Percentiles rank a stretch among this genome's conserved stretches.
phyloP scores from a whole-genome alignment of 306 rosid genomes.

The Mimosa bimucronata region DNA sequence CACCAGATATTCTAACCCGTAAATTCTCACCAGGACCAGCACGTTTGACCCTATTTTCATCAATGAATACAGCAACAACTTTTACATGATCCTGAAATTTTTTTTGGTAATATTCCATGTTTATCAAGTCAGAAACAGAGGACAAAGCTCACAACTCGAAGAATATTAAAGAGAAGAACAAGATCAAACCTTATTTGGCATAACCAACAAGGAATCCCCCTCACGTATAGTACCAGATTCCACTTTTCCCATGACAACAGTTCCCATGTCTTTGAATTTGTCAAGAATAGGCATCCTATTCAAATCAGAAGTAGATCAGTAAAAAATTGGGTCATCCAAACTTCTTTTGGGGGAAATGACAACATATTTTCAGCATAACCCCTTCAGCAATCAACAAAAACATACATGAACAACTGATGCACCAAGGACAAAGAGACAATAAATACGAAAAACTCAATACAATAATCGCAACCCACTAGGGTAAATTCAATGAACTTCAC shows the following conservation, averaged over 20 bases:
- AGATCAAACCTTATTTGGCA: constrained; percentile 89
- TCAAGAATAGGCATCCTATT: constrained; percentile 89
- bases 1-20: constrained; percentile 80
- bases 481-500: not conserved
- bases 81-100: constrained; percentile 74
- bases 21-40: constrained; percentile 99
- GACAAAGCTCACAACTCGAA: not conserved
- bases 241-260: constrained; percentile 94
- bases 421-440: not conserved
- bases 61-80: constrained; percentile 67
- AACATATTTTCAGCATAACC: not conserved
- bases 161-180: not conserved
- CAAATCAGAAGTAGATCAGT: constrained; percentile 36
- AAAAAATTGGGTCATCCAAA: constrained; percentile 11
- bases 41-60: constrained; percentile 66
- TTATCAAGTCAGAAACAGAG: not conserved
- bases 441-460: not conserved
- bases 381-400: not conserved
- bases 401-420: not conserved
- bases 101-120: constrained; percentile 13
- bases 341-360: not conserved
- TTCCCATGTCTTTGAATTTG: constrained; percentile 98
- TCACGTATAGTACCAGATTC: constrained; percentile 85
- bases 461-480: not conserved
- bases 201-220: constrained; percentile 80